Conservation (phyloP, 2,329 filamentous ascomycete species). For the Ascocoryne sarcoides region DNA sequence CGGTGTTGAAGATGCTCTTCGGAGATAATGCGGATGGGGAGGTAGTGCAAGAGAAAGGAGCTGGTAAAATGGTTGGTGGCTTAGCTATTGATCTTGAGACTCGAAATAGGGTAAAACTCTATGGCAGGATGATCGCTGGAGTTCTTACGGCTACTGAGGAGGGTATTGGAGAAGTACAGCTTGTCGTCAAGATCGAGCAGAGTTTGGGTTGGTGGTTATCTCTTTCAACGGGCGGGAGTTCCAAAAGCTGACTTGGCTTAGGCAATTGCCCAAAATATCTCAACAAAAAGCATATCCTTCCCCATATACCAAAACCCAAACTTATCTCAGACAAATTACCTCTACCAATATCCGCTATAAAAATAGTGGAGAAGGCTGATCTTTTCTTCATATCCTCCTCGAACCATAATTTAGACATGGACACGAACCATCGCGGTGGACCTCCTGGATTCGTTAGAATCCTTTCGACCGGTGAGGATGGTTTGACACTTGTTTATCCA, state of each 20-base stretch:
- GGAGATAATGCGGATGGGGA: constrained; percentile 38
- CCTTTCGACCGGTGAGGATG: constrained; percentile 42
- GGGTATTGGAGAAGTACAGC: constrained; percentile 32
- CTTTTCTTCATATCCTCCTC: constrained; percentile 70
- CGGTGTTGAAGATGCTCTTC: constrained; percentile 57
- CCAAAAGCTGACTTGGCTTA: constrained; percentile 12
- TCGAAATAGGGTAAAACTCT: constrained; percentile 65
- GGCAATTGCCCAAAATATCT: constrained; percentile 86
- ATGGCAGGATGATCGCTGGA: constrained; percentile 59
- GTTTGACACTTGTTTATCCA: constrained; percentile 55
- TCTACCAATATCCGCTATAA: constrained; percentile 21
- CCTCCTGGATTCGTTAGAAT: constrained; percentile 65
- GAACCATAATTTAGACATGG: constrained; percentile 58
- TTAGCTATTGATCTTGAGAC: constrained; percentile 56
- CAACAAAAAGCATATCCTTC: constrained; percentile 59
- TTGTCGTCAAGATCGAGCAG: constrained; percentile 62
- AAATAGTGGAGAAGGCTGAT: constrained; percentile 56
- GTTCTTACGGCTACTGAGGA: constrained; percentile 35
- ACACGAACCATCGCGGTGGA: constrained; percentile 75
- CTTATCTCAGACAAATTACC: constrained; percentile 38
- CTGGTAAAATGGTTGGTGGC: constrained; percentile 49
- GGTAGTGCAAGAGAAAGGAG: constrained; percentile 28
- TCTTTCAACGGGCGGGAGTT: background rate
- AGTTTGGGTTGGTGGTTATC: constrained; percentile 43
- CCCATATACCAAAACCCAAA: constrained; percentile 43